Evolutionary conservation across 108 stramenopile genomes (phyloP), one percentile per base, ranked within the genome.

Genomic region (Parietichytrium sp.): DNA sequence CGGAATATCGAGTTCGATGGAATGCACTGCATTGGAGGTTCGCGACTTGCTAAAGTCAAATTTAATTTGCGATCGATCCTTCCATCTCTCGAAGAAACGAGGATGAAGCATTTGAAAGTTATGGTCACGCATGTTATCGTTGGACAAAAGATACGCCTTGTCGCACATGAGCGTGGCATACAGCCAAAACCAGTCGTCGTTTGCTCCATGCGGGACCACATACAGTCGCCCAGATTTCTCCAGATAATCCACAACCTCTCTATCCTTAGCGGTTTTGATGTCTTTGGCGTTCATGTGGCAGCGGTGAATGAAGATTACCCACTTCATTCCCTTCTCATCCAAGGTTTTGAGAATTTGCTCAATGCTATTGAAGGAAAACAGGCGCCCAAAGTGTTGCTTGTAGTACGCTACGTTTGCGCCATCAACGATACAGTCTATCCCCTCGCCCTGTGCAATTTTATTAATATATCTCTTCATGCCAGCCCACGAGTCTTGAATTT

Each of bases 181-280:
- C 84, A 98, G 91, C 97, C 97, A 98, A 84, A 94, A 99, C 96
- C 96, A 97, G 89, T 99, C 98, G 89, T 99, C 98, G 79, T 99
- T 99, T 88, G 92, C 93, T 15, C 93, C 91, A 4, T 30, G 45
- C 1, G 92, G 91, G 30, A 93, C 90, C 25, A 95, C 29, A 97
- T 80, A 2, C 89, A 83, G 29, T 7, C 2, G 36, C 25, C 16
- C 6, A 15, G 15, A 29, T 29, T 16, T 13, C 47, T 23, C 80
- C 25, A 54, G 4, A 31, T 2, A 45, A 8, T 10, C n/a, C 7
- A 3, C 25, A 18, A 77, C 13, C 25, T 4, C 45, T 4, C 18
- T 7, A 47, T 77, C 25, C 4, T 1, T 10, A 6, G 10, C 1
- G 29, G 4, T 16, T 4, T 16, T 0, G 29, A 30, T 18, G 7